Evolutionary conservation across 2,329 filamentous ascomycete genomes (phyloP), one percentile per base, ranked within the genome.

Genomic region (Epichloe sp.): DNA sequence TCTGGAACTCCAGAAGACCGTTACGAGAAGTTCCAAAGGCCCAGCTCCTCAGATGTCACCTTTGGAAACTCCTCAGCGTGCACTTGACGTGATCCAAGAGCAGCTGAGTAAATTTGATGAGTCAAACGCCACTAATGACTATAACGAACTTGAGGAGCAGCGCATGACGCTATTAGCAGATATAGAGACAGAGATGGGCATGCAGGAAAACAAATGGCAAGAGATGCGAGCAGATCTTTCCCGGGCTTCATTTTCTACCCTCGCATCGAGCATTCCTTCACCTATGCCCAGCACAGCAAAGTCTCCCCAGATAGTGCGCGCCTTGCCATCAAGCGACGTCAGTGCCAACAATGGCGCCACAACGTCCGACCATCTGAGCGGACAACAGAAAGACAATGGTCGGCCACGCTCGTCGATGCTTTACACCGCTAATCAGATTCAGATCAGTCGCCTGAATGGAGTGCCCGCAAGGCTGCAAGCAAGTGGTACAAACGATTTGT

Each of bases 151-250:
- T 54, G 64, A 71, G 31, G 65, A 67, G 14, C 68, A 68, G 50
- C 68, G 72, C 31, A 64, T 76, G 52, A 71, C 68, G 36, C 68
- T 82, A 3, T 65, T 85, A 2, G 74, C 78, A 35, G 75, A 79
- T 53, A 66, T 85, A 1, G 81, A 85, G 59, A 69, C 68, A 54
- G 81, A 85, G 62, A 79, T 84, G 72, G 77, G 74, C 0, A 63
- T 72, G 55, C 76, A 84, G 59, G 78, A 81, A 59, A 71, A 70
- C 50, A 73, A 76, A 56, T 84, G 80, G 81, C 73, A 76, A 51
- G 66, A 73, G 47, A 72, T 83, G 65, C 77, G 78, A 52, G 66
- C 72, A 26, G 72, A 74, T 38, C 60, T 81, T 41, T 66, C 68
- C 49, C 72, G 72, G 52, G 71, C 76, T 56, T 80, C 77, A 5